phyloP scores from a whole-genome alignment of 2,329 filamentous ascomycete genomes.

The Coniochaeta sp. region DNA sequence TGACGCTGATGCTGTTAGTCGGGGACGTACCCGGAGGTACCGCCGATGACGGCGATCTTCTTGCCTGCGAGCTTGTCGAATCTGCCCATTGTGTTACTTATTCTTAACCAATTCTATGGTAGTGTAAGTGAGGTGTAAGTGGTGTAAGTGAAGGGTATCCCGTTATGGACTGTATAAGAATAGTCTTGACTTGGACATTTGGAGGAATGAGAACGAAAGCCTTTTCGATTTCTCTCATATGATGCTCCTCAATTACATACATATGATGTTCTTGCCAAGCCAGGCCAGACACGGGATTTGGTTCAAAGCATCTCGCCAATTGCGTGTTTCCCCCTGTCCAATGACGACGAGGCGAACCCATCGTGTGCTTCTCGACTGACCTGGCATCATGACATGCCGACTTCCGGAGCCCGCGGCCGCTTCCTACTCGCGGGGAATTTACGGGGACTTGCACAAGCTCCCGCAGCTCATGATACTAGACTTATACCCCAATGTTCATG shows the following conservation, averaged over 20 bases:
- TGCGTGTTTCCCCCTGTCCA: background rate
- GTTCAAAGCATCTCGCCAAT: too few species aligned
- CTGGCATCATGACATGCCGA: background rate
- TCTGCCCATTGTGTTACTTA: slow-evolving; percentile 7
- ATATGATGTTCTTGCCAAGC: too few species aligned
- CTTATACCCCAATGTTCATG: background rate
- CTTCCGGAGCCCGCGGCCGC: background rate
- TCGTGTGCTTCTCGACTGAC: background rate
- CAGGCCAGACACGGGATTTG: background rate
- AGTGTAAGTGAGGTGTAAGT: too few species aligned
- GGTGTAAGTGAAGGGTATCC: too few species aligned
- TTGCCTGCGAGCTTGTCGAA: slow-evolving; percentile 25
- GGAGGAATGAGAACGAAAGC: too few species aligned
- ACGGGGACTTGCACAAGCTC: background rate
- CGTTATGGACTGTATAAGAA: too few species aligned
- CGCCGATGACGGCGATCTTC: slow-evolving; percentile 27
- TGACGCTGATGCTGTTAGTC: background rate
- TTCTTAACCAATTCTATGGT: too few species aligned
- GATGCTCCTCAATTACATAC: too few species aligned
- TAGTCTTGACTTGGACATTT: too few species aligned
- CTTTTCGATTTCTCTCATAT: too few species aligned
- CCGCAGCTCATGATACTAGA: too few species aligned
- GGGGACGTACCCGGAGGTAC: slow-evolving; percentile 22
- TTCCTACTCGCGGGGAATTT: background rate
- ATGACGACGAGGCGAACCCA: background rate